phyloP scores from a whole-genome alignment of 139 green algal genomes.

The Tetraselmis chui region DNA sequence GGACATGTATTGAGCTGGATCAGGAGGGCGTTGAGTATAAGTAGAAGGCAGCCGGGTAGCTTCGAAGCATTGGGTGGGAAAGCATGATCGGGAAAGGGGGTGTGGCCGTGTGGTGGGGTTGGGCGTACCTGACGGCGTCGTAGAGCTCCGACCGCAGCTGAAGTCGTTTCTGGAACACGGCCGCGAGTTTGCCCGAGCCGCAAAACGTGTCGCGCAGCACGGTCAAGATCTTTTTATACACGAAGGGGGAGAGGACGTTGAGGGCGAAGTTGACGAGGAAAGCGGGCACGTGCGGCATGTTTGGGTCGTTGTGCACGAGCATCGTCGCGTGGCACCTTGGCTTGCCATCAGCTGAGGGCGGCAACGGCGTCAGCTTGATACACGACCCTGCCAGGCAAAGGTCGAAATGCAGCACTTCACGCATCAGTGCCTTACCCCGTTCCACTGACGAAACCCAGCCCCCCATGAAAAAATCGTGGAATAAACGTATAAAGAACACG shows the following conservation, averaged over 20 bases:
- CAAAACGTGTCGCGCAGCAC: background rate
- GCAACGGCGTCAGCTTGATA: background rate
- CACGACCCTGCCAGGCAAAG: background rate
- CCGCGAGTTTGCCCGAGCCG: background rate
- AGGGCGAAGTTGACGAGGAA: background rate
- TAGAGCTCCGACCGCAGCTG: background rate
- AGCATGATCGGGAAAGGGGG: no score
- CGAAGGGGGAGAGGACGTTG: background rate
- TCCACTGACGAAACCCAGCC: no score
- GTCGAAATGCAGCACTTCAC: no score
- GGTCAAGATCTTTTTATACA: background rate
- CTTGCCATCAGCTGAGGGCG: background rate
- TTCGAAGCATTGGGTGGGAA: no score
- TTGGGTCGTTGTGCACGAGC: background rate
- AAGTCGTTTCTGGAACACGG: background rate
- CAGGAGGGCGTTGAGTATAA: no score
- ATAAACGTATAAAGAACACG: no score
- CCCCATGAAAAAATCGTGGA: no score
- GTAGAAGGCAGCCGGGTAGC: no score
- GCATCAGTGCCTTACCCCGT: no score
- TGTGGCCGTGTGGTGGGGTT: no score
- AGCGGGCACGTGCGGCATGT: background rate
- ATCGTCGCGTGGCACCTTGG: background rate
- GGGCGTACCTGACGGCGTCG: background rate
- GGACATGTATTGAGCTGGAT: no score